Percentiles rank a stretch among this genome's conserved stretches.
These are phyloP conservation scores for Strobilomyces echinocephalus DNA, from an alignment of 768 basidiomycete species.

Conservation along the genomic window DNA sequence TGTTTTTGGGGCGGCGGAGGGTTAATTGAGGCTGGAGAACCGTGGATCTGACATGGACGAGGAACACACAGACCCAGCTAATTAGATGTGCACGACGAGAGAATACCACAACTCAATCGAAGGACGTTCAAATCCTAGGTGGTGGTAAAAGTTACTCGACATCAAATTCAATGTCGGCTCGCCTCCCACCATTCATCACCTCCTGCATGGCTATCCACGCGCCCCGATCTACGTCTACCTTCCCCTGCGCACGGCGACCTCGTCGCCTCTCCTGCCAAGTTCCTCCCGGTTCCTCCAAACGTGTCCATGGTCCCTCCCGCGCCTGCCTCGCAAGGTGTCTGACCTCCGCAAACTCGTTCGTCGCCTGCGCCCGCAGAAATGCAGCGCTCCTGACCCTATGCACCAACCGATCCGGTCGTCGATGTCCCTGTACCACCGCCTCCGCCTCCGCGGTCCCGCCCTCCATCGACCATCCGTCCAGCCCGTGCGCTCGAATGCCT, in stretches of 20 bases:
- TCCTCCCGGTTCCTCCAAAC: neutral
- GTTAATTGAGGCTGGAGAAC: slow-evolving; percentile 80
- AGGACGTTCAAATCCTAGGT: too few relatives aligned
- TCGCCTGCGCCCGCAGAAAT: slow-evolving; percentile 77
- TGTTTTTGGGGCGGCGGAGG: slow-evolving; percentile 83
- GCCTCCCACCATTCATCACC: slow-evolving; percentile 9
- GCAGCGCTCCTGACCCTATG: slow-evolving; percentile 61
- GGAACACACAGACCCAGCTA: too few relatives aligned
- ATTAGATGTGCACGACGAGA: too few relatives aligned
- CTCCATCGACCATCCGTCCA: slow-evolving; percentile 63
- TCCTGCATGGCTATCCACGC: slow-evolving; percentile 25
- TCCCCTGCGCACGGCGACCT: neutral
- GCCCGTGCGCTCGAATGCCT: slow-evolving; percentile 63
- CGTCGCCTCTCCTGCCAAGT: neutral
- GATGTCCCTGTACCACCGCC: slow-evolving; percentile 40
- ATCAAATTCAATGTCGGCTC: neutral
- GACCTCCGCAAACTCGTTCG: slow-evolving; percentile 65
- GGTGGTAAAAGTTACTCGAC: too few relatives aligned
- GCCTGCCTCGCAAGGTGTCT: slow-evolving; percentile 57
- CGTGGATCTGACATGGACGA: slow-evolving; percentile 69
- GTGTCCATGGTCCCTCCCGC: neutral
- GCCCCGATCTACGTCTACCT: slow-evolving; percentile 9
- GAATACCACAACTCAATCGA: too few relatives aligned
- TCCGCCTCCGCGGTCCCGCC: slow-evolving; percentile 3
- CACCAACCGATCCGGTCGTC: slow-evolving; percentile 52